Evolutionary conservation across 202 grass and related monocot species (phyloP), one percentile per base, ranked within the genome.

Genomic region (Panicum virgatum): DNA sequence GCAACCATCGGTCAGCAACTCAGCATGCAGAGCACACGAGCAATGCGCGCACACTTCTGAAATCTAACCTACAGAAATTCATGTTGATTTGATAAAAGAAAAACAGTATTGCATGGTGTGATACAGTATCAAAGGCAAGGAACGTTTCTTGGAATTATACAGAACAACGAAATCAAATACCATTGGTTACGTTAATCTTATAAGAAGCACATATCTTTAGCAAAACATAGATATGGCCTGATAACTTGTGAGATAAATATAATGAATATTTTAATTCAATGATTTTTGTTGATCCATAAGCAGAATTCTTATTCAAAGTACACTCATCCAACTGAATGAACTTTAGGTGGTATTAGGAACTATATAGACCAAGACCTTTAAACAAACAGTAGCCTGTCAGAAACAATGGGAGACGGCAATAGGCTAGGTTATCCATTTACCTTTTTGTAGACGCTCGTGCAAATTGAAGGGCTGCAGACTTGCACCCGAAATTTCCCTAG

Each of bases 391-490:
- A 66, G 16, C 39, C 48, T 58, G 13, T 27, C 3, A 30, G 20
- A 54, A 34, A 37, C n/a, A n/a, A 32, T 54, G 25, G 14, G 18
- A 44, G 68, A 45, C 14, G 10, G 65, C 9, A 12, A 19, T 12
- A 43, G 45, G 34, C n/a, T n/a, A n/a, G n/a, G n/a, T n/a, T n/a
- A n/a, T n/a, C n/a, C n/a, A n/a, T n/a, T 66, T 56, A 56, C 27
- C 30, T 79, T 73, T 67, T 34, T 12, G 15, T 22, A 58, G 39
- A 69, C 54, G 15, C 47, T 66, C 22, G 15, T 58, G 54, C 38
- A 75, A 23, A 76, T 76, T 19, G 37, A 82, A 54, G 14, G 38
- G 40, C 68, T 82, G 29, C 25, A 82, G 47, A 67, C 32, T 80
- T 38, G 45, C 29, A 66, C 47, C 3, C 20, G 51, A 83, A 76